Conservation (phyloP, 345 rosid species). For the Boechera stricta region DNA sequence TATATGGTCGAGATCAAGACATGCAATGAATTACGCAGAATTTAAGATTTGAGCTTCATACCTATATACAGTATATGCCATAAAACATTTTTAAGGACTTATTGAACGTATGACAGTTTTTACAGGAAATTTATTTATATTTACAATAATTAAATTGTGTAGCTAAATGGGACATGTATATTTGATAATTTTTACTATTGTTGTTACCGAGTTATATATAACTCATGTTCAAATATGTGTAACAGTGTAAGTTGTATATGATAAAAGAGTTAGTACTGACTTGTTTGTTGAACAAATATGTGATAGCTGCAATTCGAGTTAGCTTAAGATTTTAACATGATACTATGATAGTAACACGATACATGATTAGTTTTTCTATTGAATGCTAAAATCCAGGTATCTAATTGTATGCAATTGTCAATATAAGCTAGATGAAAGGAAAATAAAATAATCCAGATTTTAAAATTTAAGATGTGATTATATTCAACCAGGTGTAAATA, state of each 20-base stretch:
- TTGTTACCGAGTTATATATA: too few species aligned
- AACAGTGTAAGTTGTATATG: too few species aligned
- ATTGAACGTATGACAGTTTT: background rate
- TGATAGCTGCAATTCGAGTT: background rate
- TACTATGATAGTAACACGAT: background rate
- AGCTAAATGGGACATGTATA: too few species aligned
- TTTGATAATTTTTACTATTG: too few species aligned
- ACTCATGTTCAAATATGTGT: too few species aligned
- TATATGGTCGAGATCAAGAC: slow-evolving; percentile 42
- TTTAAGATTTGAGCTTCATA: slow-evolving; percentile 38
- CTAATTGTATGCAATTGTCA: background rate
- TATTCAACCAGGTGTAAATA: background rate
- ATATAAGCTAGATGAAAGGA: background rate
- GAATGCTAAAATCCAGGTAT: background rate
- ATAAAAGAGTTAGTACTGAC: too few species aligned
- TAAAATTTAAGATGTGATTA: background rate
- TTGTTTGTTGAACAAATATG: background rate
- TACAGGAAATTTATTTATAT: too few species aligned
- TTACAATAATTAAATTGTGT: too few species aligned
- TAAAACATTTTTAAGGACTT: background rate
- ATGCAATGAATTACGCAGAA: slow-evolving; percentile 38
- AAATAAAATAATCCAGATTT: background rate
- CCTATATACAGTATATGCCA: background rate
- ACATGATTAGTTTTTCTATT: background rate
- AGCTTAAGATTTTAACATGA: background rate